A percentile compares a stretch with the other conserved stretches of the same genome.
Conservation (phyloP, 2,329 filamentous ascomycete species). For the Cordyceps militaris region DNA sequence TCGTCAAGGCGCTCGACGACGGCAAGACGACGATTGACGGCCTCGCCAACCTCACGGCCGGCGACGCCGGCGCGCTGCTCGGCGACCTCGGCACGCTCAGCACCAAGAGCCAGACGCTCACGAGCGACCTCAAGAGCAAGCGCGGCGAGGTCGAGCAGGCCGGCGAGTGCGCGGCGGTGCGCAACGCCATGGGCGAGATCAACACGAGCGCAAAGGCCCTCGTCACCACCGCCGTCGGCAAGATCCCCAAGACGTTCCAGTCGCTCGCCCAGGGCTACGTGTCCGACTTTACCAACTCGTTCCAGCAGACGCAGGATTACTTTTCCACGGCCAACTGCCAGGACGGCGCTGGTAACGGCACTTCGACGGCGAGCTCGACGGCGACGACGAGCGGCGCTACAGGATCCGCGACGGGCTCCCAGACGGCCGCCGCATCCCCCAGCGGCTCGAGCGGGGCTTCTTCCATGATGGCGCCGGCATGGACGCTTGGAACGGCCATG, state of each 20-base stretch:
- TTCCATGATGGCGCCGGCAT: neutral
- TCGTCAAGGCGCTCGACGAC: constrained; percentile 9
- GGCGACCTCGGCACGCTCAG: neutral
- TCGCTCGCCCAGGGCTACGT: neutral
- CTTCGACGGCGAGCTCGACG: neutral
- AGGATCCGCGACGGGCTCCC: neutral
- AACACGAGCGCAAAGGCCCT: constrained; percentile 3
- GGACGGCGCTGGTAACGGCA: neutral
- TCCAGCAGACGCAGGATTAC: constrained; percentile 9
- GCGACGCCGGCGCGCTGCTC: constrained; percentile 1
- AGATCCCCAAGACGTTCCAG: constrained; percentile 5
- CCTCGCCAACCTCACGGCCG: neutral
- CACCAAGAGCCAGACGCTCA: constrained; percentile 9
- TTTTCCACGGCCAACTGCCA: constrained; percentile 6
- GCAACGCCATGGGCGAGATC: constrained; percentile 3
- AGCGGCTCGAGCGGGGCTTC: neutral
- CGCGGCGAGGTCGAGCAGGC: constrained; percentile 6
- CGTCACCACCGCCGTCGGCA: neutral
- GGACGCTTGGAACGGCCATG: neutral
- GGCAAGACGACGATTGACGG: constrained; percentile 7
- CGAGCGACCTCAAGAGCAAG: constrained; percentile 16
- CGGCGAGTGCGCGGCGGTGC: constrained; percentile 9
- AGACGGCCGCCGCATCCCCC: constrained; percentile 4
- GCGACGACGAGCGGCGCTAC: neutral
- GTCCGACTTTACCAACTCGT: neutral